Evolutionary conservation across 345 rosid genomes (phyloP).

Genomic region (Psidium friedrichsthalianum): DNA sequence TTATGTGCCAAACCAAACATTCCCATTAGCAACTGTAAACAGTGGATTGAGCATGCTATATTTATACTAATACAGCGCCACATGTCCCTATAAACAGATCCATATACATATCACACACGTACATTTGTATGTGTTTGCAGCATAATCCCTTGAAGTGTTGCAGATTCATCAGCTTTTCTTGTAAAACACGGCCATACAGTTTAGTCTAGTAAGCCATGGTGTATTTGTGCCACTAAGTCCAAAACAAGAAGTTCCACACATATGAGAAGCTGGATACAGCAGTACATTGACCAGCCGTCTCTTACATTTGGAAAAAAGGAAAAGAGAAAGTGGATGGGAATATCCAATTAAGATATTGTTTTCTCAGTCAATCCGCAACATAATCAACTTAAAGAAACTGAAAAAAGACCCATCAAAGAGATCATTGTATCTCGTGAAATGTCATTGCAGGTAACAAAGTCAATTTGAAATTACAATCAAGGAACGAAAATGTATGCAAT

Average conservation of each 20-base stretch:
- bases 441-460: background rate
- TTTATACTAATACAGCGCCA: background rate
- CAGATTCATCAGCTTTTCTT: background rate
- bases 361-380: background rate
- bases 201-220: background rate
- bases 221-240: background rate
- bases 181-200: background rate
- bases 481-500: background rate
- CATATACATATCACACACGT: background rate
- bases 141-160: background rate
- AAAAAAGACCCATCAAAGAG: background rate
- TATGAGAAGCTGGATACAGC: background rate
- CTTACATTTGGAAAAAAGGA: background rate
- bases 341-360: background rate
- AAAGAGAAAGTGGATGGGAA: background rate
- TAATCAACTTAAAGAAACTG: background rate
- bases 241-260: background rate
- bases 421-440: background rate
- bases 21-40: background rate
- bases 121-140: background rate
- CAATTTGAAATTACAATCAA: background rate
- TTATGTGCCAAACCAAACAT: background rate
- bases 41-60: background rate
- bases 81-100: background rate
- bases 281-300: background rate